phyloP scores from a whole-genome alignment of 495 filamentous ascomycete genomes.

The Neurospora sp. region DNA sequence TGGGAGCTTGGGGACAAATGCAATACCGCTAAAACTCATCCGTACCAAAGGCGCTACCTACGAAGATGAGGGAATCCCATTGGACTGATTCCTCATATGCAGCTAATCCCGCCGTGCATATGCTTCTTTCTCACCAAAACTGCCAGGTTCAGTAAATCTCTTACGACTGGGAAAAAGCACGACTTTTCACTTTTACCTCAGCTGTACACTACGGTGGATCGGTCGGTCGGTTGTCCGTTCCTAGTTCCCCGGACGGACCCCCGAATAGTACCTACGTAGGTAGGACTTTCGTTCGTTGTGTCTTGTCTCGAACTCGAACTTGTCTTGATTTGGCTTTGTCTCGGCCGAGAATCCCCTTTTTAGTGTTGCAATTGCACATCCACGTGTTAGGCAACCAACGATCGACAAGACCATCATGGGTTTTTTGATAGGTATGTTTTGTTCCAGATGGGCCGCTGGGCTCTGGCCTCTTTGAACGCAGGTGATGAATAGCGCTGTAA shows the following conservation, averaged over 20 bases:
- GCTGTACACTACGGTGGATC: background rate
- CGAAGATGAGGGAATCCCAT: no score
- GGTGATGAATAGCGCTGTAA: background rate
- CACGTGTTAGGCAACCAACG: background rate
- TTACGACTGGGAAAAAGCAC: background rate
- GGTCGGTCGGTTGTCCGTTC: background rate
- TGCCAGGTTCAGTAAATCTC: no score
- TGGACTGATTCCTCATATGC: no score
- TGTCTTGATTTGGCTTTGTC: background rate
- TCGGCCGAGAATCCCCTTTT: background rate
- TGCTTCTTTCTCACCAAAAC: no score
- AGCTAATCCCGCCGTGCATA: no score
- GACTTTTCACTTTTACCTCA: background rate
- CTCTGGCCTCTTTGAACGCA: background rate
- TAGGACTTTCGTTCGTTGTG: background rate
- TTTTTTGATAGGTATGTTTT: background rate
- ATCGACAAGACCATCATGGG: background rate
- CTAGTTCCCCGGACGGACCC: background rate
- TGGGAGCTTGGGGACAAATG: background rate
- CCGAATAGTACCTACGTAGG: background rate
- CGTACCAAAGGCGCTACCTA: no score
- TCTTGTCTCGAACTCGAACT: background rate
- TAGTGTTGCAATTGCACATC: background rate
- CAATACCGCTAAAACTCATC: background rate
- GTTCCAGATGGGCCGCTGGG: background rate